Conservation (phyloP, 2,329 filamentous ascomycete genomes). For the Fusarium sp. region DNA sequence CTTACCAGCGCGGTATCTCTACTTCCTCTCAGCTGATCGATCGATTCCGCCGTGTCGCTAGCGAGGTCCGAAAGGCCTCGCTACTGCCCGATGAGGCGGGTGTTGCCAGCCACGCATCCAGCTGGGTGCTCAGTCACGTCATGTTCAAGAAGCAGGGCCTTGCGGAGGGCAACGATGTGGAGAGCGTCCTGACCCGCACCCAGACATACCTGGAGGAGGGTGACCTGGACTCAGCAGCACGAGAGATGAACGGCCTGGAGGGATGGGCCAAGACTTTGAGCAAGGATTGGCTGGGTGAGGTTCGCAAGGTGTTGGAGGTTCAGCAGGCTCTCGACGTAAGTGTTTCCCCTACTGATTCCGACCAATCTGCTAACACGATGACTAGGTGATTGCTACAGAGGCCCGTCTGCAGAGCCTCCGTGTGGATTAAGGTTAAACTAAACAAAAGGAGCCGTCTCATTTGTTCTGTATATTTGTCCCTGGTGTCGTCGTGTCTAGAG, state of each 20-base stretch:
- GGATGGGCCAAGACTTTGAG: slow-evolving; percentile 97
- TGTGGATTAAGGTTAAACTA: slow-evolving; percentile 66
- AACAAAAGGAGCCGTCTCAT: slow-evolving; percentile 42
- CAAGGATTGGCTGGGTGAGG: slow-evolving; percentile 91
- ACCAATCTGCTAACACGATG: slow-evolving; percentile 28
- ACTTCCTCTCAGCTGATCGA: slow-evolving; percentile 87
- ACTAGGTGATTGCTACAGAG: slow-evolving; percentile 85
- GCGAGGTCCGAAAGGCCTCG: slow-evolving; percentile 92
- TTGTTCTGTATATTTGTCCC: slow-evolving; percentile 51
- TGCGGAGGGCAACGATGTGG: slow-evolving; percentile 85
- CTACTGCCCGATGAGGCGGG: slow-evolving; percentile 92
- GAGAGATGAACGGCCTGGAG: slow-evolving; percentile 91
- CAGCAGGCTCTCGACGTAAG: slow-evolving; percentile 94
- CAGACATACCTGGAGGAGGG: slow-evolving; percentile 93
- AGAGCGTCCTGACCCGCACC: slow-evolving; percentile 88
- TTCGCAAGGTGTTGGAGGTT: slow-evolving; percentile 90
- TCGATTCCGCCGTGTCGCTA: slow-evolving; percentile 90
- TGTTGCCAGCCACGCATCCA: slow-evolving; percentile 91
- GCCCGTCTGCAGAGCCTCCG: slow-evolving; percentile 86
- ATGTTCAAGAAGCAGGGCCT: slow-evolving; percentile 95
- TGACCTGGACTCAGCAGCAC: slow-evolving; percentile 85
- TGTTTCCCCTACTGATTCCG: slow-evolving; percentile 37
- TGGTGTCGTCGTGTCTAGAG: slow-evolving; percentile 42
- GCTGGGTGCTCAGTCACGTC: slow-evolving; percentile 87
- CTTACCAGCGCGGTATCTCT: slow-evolving; percentile 91